A percentile compares a stretch with the other conserved stretches of the same genome.
Evolutionary conservation across 352 stramenopile genomes (phyloP).

Genomic region (Globisporangium ultimum): DNA sequence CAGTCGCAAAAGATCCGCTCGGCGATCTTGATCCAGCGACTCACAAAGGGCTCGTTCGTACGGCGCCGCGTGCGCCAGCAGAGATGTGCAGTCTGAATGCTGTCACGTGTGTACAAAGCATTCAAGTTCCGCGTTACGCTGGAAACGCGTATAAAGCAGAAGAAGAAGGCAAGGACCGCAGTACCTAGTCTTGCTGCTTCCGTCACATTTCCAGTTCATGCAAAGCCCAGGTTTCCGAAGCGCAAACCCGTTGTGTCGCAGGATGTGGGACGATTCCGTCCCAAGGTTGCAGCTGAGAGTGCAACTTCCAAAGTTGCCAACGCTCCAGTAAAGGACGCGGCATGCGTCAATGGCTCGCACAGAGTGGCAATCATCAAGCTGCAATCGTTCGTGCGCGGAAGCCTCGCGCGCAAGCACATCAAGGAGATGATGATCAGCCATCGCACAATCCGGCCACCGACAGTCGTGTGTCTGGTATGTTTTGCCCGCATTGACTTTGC

Average conservation of each 20-base stretch:
- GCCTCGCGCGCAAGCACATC: conserved; percentile 30
- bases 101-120: conserved; percentile 15
- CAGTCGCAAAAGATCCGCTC: conserved; percentile 29
- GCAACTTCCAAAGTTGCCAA: too few species aligned
- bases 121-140: conserved; percentile 16
- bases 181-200: conserved; percentile 3
- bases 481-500: neutral
- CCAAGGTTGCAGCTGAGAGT: too few species aligned
- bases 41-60: conserved; percentile 9
- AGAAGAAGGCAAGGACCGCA: conserved; percentile 14
- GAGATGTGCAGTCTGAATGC: conserved; percentile 2
- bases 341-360: too few species aligned
- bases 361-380: conserved; percentile 26
- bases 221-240: neutral
- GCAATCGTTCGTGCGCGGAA: conserved; percentile 48
- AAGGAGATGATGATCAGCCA: conserved; percentile 14
- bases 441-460: conserved; percentile 11
- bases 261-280: conserved; percentile 5
- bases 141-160: conserved; percentile 19
- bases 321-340: too few species aligned
- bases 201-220: too few species aligned
- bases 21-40: conserved; percentile 24
- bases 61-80: conserved; percentile 11
- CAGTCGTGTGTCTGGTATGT: conserved; percentile 27
- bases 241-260: neutral